Conservation (phyloP, 1,139 yeast species). For the Blastobotrys arbuscula region DNA sequence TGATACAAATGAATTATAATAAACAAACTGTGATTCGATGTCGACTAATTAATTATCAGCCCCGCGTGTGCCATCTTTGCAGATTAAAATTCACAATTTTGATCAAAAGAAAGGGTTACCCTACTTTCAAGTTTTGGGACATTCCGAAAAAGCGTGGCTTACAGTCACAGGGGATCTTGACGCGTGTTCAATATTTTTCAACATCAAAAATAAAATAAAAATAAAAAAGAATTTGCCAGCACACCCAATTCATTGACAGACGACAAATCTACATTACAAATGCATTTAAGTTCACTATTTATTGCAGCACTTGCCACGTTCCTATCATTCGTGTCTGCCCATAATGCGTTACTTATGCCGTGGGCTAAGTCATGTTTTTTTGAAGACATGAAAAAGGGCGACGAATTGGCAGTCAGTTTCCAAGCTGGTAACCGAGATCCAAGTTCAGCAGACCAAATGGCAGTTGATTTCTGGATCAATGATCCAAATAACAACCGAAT, state of each 20-base stretch:
- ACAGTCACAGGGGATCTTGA: too few relatives aligned
- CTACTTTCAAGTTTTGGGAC: not conserved
- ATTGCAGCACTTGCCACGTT: slow-evolving; percentile 10
- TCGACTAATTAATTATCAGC: too few relatives aligned
- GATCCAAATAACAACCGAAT: slow-evolving; percentile 57
- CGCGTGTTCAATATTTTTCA: slow-evolving; percentile 4
- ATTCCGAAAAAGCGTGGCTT: slow-evolving; percentile 9
- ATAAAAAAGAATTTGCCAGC: not conserved
- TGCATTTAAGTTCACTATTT: slow-evolving; percentile 8
- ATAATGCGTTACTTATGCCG: slow-evolving; percentile 78
- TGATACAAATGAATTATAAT: too few relatives aligned
- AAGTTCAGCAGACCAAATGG: slow-evolving; percentile 66
- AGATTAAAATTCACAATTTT: too few relatives aligned
- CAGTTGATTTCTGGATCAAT: slow-evolving; percentile 63
- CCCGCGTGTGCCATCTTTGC: too few relatives aligned
- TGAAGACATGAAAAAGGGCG: slow-evolving; percentile 75
- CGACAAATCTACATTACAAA: too few relatives aligned
- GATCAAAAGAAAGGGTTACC: slow-evolving; percentile 2
- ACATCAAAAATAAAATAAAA: not conserved
- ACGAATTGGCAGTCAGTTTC: slow-evolving; percentile 81
- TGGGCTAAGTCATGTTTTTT: slow-evolving; percentile 84
- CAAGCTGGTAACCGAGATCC: slow-evolving; percentile 94
- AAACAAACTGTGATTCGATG: too few relatives aligned
- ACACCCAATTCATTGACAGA: too few relatives aligned
- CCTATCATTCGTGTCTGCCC: slow-evolving; percentile 44